Evolutionary conservation across 208 protist species (phyloP), one percentile per base, ranked within the genome.

Genomic region (Acanthamoeba lenticulata): DNA sequence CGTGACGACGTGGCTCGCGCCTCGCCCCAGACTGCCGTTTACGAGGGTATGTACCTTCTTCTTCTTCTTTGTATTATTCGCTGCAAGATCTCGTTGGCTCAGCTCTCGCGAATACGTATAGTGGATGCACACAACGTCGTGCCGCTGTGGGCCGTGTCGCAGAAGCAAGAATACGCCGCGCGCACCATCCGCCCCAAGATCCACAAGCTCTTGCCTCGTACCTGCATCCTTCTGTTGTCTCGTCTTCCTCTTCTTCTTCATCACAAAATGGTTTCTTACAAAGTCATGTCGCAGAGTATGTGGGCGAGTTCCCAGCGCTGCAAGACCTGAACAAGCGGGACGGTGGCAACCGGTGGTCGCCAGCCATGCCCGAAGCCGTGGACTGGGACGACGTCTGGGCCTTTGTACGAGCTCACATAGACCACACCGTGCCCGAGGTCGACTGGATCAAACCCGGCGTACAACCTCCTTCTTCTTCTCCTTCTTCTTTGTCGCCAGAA

Each of bases 81-180:
- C 11, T 27, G 11, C 5, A 52, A 15, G 7, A 47, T 60, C 45
- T 52, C 77, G n/a, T 24, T 6, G 5, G 6, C 32, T 13, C 32
- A 38, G 62, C 21, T 72, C 21, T 19, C 9, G 29, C 21, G 32
- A 13, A 11, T 72, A 11, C 9, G 11, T 72, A 36, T 36, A 88
- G 95, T 96, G 15, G 95, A 95, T 77, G 94, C 94, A 36, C 95
- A 96, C 44, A 96, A 96, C 4, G 32, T 96, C 24, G 95, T 96
- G 52, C 95, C 95, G 0, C 49, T 94, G 17, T 96, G 95, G 95
- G 57, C 52, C 4, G 94, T 95, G 15, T 95, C 90, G 7, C 32
- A 77, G 17, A 96, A 96, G 57, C 95, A 94, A 40, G 95, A 97
- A 90, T 95, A 96, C 21, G 95, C 93, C 9, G 95, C 95, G 29